Evolutionary conservation across 2,329 filamentous ascomycete genomes (phyloP).

Genomic region (Cytospora mali): DNA sequence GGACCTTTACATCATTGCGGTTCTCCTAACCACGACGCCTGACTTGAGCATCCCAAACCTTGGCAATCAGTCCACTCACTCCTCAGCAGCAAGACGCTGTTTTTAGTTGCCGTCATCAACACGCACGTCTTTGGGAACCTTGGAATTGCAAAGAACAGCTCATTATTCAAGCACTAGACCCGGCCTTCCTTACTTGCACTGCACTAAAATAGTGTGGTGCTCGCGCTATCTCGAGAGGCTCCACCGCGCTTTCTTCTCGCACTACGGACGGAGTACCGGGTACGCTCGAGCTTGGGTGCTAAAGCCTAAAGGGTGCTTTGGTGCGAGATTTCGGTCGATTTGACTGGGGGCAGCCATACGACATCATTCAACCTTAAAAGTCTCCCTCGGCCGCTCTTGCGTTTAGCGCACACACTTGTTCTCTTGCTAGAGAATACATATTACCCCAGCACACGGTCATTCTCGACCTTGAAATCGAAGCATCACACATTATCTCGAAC

Average conservation of each 20-base stretch:
- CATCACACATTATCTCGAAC: slow-evolving; percentile 3
- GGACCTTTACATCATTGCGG: background rate
- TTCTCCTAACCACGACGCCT: slow-evolving; percentile 9
- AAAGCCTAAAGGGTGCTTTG: slow-evolving; percentile 7
- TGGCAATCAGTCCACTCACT: slow-evolving; percentile 15
- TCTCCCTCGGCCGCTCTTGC: slow-evolving; percentile 20
- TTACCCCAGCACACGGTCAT: slow-evolving; percentile 10
- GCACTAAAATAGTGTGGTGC: slow-evolving; percentile 28
- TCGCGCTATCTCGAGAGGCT: slow-evolving; percentile 25
- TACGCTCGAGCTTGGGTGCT: slow-evolving; percentile 18
- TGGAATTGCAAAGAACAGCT: slow-evolving; percentile 19
- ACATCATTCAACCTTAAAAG: slow-evolving; percentile 25
- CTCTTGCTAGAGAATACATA: slow-evolving; percentile 22
- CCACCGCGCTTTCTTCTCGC: slow-evolving; percentile 27
- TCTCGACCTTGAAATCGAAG: slow-evolving; percentile 1
- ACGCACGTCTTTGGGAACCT: slow-evolving; percentile 16
- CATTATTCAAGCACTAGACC: slow-evolving; percentile 15
- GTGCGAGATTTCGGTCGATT: slow-evolving; percentile 22
- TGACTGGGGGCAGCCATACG: slow-evolving; percentile 10
- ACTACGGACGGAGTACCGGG: slow-evolving; percentile 26
- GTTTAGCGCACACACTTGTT: slow-evolving; percentile 13
- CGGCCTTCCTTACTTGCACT: slow-evolving; percentile 27
- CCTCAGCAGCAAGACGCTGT: slow-evolving; percentile 15
- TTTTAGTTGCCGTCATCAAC: slow-evolving; percentile 15
- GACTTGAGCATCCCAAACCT: slow-evolving; percentile 15